These are phyloP conservation scores for Nemania serpens DNA, from an alignment of 2,329 filamentous ascomycete genomes.

Conservation along the genomic window DNA sequence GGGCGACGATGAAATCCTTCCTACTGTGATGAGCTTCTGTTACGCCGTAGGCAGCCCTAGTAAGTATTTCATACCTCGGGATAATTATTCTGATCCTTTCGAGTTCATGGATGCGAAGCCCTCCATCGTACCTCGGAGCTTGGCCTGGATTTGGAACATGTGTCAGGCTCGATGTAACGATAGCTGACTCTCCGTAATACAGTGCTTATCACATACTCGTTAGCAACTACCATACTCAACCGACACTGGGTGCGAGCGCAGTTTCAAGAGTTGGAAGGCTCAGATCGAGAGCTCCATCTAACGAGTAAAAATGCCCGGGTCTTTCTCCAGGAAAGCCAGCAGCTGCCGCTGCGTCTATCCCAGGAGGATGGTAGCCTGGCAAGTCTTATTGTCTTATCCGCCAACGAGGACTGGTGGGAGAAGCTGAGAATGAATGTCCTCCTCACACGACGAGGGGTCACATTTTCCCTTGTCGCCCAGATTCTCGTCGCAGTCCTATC, in stretches of 20 bases:
- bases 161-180: no score
- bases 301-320: constrained; percentile 23
- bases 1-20: constrained; percentile 23
- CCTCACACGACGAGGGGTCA: constrained; percentile 25
- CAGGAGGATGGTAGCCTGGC: constrained; percentile 25
- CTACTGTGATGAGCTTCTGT: constrained; percentile 29
- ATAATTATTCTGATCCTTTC: neutral
- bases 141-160: neutral
- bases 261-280: constrained; percentile 22
- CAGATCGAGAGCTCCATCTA: neutral
- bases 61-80: neutral
- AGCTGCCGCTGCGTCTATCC: constrained; percentile 23
- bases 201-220: constrained; percentile 30
- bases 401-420: constrained; percentile 29
- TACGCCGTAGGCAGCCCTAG: constrained; percentile 28
- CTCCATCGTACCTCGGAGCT: neutral
- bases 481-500: constrained; percentile 26
- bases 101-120: no score
- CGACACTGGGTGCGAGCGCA: constrained; percentile 24
- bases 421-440: constrained; percentile 17
- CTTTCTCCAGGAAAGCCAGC: constrained; percentile 28
- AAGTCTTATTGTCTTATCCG: constrained; percentile 24
- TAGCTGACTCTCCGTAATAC: neutral
- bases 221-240: constrained; percentile 32
- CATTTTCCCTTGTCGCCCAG: constrained; percentile 27